A percentile compares a stretch with the other conserved stretches of the same genome.
Evolutionary conservation across 1,139 yeast genomes (phyloP).

Genomic region (Geotrichum macrosporum): DNA sequence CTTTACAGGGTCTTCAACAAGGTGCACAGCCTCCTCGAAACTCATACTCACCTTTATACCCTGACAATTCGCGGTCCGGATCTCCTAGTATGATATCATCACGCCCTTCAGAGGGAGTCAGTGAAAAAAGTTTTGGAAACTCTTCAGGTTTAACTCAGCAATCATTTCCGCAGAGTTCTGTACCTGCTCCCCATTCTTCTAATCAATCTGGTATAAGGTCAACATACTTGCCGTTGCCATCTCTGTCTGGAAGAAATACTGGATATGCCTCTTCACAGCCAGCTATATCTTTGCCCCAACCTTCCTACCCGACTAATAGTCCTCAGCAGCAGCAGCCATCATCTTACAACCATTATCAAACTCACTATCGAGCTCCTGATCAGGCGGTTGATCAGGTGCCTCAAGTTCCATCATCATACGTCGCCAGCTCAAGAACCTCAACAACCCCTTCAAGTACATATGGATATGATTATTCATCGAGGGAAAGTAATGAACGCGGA

Average conservation of each 20-base stretch:
- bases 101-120: not conserved
- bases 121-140: not conserved
- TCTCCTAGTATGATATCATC: too few relatives aligned
- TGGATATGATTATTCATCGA: conserved; percentile 24
- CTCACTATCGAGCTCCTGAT: conserved; percentile 11
- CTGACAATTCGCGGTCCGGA: conserved; percentile 5
- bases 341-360: conserved; percentile 16
- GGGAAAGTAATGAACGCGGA: conserved; percentile 31
- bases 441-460: conserved; percentile 11
- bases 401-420: conserved; percentile 13
- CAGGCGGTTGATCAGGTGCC: conserved; percentile 10
- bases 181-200: too few relatives aligned
- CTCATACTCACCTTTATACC: conserved; percentile 1
- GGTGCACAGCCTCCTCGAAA: conserved; percentile 1
- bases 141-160: not conserved
- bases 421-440: conserved; percentile 13
- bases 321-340: conserved; percentile 13
- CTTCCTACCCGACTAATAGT: not conserved
- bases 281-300: conserved; percentile 2
- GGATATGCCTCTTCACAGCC: not conserved
- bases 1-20: conserved; percentile 8
- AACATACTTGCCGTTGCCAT: conserved; percentile 13
- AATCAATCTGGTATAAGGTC: conserved; percentile 4
- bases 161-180: conserved; percentile 2
- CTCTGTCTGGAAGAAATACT: not conserved